Base-by-base conservation (phyloP, 2,329 filamentous ascomycete genomes). In the Colletotrichum cuscutae region DNA sequence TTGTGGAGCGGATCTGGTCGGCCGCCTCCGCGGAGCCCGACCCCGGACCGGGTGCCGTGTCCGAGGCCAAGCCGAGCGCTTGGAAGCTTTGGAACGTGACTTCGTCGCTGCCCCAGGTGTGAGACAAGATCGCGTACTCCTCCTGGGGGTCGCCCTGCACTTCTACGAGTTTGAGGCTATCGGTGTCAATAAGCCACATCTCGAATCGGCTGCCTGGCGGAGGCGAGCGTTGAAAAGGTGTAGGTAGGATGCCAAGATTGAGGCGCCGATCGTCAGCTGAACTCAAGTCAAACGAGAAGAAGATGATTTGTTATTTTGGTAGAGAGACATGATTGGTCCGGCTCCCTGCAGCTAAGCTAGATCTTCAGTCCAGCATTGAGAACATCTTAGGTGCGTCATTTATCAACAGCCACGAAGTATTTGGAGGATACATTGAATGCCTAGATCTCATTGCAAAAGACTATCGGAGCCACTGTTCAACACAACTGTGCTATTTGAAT, bases 41-140 rank as follows among this genome's bases (percentile, higher is more conserved):
- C 24, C 13, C 22, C 32, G 22, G 22, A 8, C 30, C 11, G 7
- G n/a, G 11, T 52, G 22, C 30, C n/a, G 12, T 30, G 11, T 58
- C 22, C 5, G 53, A 19, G 3, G 42, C 52, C n/a, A 22, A n/a
- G 8, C n/a, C 46, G 4, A 65, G 30, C 6, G 67, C 54, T 12
- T 73, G 54, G 32, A 76, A 75, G 26, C 79, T 76, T 8, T 78
- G 74, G 58, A 79, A 80, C 5, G 73, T 71, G 1, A 81, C 76
- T 59, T 83, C 80, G 1, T 78, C 77, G 3, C 76, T 67, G 22
- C 76, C 77, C 81, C 82, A 83, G 0, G 80, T 82, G 60, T 83
- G 82, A 4, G 81, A 83, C 1, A 84, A 75, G 37, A 83, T 83
- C 12, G 79, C 81, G 59, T 82, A 84, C 1, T 52, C 53, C 11